Conservation (phyloP, 23 red algal genomes). For the Gracilaria caudata region DNA sequence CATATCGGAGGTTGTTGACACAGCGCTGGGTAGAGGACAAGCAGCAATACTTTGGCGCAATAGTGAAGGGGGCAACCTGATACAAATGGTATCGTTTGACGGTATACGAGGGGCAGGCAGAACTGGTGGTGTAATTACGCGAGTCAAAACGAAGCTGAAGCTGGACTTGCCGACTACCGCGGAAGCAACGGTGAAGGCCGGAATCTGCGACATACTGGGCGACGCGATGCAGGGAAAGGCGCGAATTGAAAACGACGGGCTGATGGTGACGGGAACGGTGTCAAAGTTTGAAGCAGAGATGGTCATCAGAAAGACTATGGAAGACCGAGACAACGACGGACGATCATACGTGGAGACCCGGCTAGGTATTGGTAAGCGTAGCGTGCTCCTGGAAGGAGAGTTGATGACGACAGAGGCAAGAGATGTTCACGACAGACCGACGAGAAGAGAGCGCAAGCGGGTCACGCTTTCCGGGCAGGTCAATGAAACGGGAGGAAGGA, state of each 20-base stretch:
- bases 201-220: neutral
- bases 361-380: neutral
- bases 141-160: neutral
- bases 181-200: neutral
- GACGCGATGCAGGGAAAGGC: constrained; percentile 14
- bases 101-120: neutral
- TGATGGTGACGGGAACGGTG: constrained; percentile 1
- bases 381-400: neutral
- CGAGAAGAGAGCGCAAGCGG: neutral
- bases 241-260: neutral
- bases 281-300: constrained; percentile 3
- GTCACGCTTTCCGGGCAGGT: neutral
- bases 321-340: constrained; percentile 22
- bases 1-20: neutral
- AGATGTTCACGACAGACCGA: too few species aligned
- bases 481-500: neutral
- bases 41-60: neutral
- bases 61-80: neutral
- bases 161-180: neutral
- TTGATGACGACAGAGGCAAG: neutral
- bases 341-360: constrained; percentile 11
- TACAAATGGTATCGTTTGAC: neutral
- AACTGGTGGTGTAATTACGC: too few species aligned
- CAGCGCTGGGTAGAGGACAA: neutral
- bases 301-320: neutral